Conservation (phyloP, 495 filamentous ascomycete species). For the Viridothelium virens region DNA sequence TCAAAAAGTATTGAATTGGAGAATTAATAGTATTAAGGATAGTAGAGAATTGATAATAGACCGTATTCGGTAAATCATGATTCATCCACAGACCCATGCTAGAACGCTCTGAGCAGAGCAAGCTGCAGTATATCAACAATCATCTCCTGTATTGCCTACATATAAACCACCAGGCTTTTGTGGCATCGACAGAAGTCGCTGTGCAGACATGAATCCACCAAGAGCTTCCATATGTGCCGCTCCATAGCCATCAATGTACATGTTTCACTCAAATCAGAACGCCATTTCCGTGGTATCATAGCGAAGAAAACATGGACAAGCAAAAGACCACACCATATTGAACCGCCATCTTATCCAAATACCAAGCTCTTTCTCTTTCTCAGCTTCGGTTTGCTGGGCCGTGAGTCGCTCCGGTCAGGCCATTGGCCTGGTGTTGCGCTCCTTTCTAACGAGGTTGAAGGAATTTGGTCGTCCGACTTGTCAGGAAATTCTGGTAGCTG, state of each 20-base stretch:
- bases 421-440: not conserved
- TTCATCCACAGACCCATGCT: not conserved
- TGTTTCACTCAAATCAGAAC: not conserved
- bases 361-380: conserved; percentile 6
- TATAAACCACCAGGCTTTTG: not conserved
- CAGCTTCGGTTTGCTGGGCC: not conserved
- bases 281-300: conserved; percentile 10
- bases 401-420: not conserved
- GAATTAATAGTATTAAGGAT: not conserved
- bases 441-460: not conserved
- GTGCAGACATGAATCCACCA: not conserved
- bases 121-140: no score
- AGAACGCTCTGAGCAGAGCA: no score
- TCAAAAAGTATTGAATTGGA: not conserved
- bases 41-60: not conserved
- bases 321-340: not conserved
- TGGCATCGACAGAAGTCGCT: not conserved
- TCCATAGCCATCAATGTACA: not conserved
- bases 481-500: not conserved
- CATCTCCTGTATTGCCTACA: not conserved
- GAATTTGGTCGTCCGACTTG: not conserved
- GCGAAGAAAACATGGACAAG: conserved; percentile 1
- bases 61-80: not conserved
- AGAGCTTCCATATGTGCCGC: not conserved
- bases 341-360: not conserved